These are phyloP conservation scores for Arthroderma sp. DNA, from an alignment of 2,329 filamentous ascomycete species.

Conservation along the genomic window DNA sequence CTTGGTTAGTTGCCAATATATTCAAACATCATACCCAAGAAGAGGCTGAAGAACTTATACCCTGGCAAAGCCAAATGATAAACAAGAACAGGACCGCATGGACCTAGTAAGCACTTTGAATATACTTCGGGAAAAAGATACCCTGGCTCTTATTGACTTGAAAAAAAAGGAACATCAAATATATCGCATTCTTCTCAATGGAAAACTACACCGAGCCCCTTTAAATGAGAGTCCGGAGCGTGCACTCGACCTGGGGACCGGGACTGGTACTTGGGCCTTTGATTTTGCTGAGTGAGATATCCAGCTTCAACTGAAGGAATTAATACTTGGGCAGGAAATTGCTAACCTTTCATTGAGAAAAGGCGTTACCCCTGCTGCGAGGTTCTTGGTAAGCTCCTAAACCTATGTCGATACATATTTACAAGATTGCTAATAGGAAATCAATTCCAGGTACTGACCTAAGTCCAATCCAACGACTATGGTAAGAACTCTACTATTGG, in stretches of 20 bases:
- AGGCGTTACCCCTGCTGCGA: constrained; percentile 9
- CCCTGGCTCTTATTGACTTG: not conserved
- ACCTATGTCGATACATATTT: not conserved
- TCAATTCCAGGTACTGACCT: constrained; percentile 10
- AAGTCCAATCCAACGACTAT: constrained; percentile 13
- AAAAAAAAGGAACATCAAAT: constrained; percentile 9
- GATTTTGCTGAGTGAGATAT: constrained; percentile 14
- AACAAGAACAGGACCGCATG: constrained; percentile 13
- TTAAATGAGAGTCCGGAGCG: constrained; percentile 1
- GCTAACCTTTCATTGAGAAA: not conserved
- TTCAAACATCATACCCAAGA: not conserved
- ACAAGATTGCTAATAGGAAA: not conserved
- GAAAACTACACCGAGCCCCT: constrained; percentile 10
- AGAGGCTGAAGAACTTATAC: not conserved
- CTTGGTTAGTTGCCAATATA: constrained; percentile 9
- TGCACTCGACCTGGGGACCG: constrained; percentile 13
- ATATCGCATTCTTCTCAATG: constrained; percentile 9
- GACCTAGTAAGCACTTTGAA: constrained; percentile 11
- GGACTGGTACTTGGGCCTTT: constrained; percentile 12
- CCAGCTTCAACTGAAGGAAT: not conserved
- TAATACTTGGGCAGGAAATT: not conserved
- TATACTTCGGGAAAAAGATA: not conserved
- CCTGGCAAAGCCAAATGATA: constrained; percentile 13
- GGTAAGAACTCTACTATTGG: constrained; percentile 1
- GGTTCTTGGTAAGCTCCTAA: constrained; percentile 10